These are phyloP conservation scores for Herpotrichia juniperi DNA, from an alignment of 2,329 filamentous ascomycete genomes.

Conservation along the genomic window DNA sequence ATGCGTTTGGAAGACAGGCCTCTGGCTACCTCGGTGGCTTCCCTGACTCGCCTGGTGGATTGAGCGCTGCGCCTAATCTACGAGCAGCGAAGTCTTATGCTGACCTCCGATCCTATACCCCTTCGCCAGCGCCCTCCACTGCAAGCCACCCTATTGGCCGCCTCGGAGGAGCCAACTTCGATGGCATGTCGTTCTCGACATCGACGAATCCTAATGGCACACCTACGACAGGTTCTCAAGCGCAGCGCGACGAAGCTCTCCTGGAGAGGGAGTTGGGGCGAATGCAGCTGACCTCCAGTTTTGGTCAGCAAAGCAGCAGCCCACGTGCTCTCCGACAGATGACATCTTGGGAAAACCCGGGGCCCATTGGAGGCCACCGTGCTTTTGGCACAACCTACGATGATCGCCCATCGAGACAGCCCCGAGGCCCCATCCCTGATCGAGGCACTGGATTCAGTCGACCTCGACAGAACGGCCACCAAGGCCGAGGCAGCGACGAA, in stretches of 20 bases:
- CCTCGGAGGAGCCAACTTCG: constrained; percentile 60
- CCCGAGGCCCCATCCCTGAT: constrained; percentile 66
- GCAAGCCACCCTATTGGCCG: constrained; percentile 80
- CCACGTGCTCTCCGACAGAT: constrained; percentile 65
- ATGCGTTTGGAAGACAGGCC: constrained; percentile 78
- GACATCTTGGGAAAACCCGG: constrained; percentile 66
- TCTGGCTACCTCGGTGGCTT: constrained; percentile 74
- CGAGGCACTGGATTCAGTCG: constrained; percentile 63
- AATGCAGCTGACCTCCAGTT: constrained; percentile 62
- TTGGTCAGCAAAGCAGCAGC: constrained; percentile 57
- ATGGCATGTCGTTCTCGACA: constrained; percentile 57
- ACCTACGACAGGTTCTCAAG: constrained; percentile 59
- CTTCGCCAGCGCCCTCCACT: constrained; percentile 87
- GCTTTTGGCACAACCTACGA: constrained; percentile 66
- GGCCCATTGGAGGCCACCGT: constrained; percentile 69
- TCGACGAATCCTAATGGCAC: constrained; percentile 72
- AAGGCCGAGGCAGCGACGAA: constrained; percentile 67
- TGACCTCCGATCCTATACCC: constrained; percentile 91
- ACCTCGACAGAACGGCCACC: constrained; percentile 66
- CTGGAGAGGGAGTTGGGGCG: constrained; percentile 68
- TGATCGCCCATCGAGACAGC: constrained; percentile 65
- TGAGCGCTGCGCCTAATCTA: constrained; percentile 77
- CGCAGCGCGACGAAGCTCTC: constrained; percentile 62
- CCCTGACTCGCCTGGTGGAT: constrained; percentile 74
- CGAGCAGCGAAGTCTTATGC: constrained; percentile 96